Percentiles rank a stretch among this genome's conserved stretches.
phyloP scores from a whole-genome alignment of 2,329 filamentous ascomycete species.

The Berkeleyomyces rouxiae region DNA sequence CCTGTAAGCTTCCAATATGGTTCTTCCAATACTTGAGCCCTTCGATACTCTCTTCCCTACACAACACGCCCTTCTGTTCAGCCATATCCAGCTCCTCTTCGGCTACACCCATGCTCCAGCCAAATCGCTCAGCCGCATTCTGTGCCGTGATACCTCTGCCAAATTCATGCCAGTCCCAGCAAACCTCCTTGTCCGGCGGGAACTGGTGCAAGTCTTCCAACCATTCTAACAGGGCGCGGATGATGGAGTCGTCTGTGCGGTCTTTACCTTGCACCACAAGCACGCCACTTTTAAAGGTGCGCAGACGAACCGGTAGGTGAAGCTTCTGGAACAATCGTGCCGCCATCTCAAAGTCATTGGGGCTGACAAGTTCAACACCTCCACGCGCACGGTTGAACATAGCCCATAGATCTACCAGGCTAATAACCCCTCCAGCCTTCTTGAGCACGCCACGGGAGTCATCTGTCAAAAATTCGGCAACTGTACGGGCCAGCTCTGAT shows the following conservation, averaged over 20 bases:
- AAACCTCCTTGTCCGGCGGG: conserved; percentile 44
- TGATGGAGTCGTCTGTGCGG: conserved; percentile 78
- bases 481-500: conserved; percentile 66
- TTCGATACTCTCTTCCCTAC: conserved; percentile 81
- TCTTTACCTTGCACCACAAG: conserved; percentile 81
- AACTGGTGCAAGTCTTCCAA: conserved; percentile 53
- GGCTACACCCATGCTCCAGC: conserved; percentile 93
- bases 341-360: conserved; percentile 80
- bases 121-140: conserved; percentile 75
- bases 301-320: conserved; percentile 67
- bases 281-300: conserved; percentile 85
- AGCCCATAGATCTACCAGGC: conserved; percentile 79
- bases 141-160: conserved; percentile 79
- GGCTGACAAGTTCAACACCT: conserved; percentile 86
- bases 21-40: conserved; percentile 92
- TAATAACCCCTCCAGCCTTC: conserved; percentile 74
- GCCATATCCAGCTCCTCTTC: conserved; percentile 95
- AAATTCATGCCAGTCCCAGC: conserved; percentile 63
- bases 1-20: conserved; percentile 31
- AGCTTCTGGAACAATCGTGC: conserved; percentile 76
- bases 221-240: conserved; percentile 61
- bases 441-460: conserved; percentile 63
- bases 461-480: conserved; percentile 80
- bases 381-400: conserved; percentile 87
- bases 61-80: conserved; percentile 73